A percentile compares a stretch with the other conserved stretches of the same genome.
phyloP scores from a whole-genome alignment of 805 yeast species.

The Myxozyma geophila region DNA sequence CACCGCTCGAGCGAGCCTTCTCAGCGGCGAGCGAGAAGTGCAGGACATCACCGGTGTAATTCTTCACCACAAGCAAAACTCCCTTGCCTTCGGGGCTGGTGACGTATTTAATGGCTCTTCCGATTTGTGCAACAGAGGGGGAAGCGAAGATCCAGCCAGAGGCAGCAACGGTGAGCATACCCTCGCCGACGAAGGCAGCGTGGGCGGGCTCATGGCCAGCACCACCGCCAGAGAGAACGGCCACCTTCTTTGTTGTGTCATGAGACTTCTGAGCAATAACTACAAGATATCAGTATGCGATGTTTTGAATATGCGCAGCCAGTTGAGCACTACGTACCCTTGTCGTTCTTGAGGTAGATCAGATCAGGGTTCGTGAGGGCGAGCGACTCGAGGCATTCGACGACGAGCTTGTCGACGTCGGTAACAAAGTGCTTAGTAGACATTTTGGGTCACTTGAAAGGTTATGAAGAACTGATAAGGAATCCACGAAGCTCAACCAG shows the following conservation, averaged over 20 bases:
- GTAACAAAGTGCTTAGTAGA: constrained; percentile 44
- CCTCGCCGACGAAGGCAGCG: constrained; percentile 87
- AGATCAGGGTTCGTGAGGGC: constrained; percentile 60
- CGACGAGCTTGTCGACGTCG: constrained; percentile 42
- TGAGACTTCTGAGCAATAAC: constrained; percentile 40
- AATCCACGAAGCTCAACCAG: not conserved
- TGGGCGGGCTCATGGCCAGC: constrained; percentile 96
- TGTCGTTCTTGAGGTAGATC: constrained; percentile 58
- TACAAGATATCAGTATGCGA: constrained; percentile 3
- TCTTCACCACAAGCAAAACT: constrained; percentile 78
- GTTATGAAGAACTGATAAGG: too few relatives aligned
- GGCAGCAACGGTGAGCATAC: constrained; percentile 83
- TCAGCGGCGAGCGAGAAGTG: constrained; percentile 94
- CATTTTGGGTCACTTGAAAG: constrained; percentile 25
- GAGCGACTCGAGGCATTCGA: constrained; percentile 57
- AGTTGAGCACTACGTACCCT: constrained; percentile 53
- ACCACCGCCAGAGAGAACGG: constrained; percentile 89
- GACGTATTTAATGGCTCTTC: constrained; percentile 57
- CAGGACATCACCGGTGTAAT: constrained; percentile 91
- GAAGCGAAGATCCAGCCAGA: constrained; percentile 93
- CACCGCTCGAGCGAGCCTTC: constrained; percentile 78
- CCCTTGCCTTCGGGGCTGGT: constrained; percentile 64
- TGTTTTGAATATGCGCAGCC: not conserved
- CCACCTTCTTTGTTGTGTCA: constrained; percentile 49
- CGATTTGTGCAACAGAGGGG: constrained; percentile 89